Percentiles rank a stretch among this genome's conserved stretches.
Conservation (phyloP, 2,329 filamentous ascomycete species). For the Clonostachys byssicola region DNA sequence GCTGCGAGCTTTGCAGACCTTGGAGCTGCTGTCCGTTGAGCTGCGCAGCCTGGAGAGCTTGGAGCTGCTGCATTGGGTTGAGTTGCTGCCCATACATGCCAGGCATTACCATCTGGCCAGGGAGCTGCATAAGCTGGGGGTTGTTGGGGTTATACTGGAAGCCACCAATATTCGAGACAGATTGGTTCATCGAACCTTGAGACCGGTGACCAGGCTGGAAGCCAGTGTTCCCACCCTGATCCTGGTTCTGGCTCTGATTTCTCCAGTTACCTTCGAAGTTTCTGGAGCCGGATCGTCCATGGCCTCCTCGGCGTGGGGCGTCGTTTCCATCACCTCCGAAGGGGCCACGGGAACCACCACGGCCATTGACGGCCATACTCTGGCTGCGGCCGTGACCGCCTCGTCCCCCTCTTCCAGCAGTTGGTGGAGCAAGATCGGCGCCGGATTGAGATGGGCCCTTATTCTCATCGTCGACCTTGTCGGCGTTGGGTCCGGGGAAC, state of each 20-base stretch:
- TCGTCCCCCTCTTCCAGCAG: conserved; percentile 48
- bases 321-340: conserved; percentile 56
- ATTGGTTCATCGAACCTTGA: conserved; percentile 82
- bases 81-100: conserved; percentile 86
- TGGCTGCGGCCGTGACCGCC: conserved; percentile 75
- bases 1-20: conserved; percentile 65
- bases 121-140: conserved; percentile 81
- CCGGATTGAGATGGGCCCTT: conserved; percentile 21
- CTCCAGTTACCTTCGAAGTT: conserved; percentile 99
- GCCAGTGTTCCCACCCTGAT: conserved; percentile 58
- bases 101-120: conserved; percentile 81
- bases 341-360: conserved; percentile 65
- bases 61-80: conserved; percentile 87
- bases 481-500: conserved; percentile 71
- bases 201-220: conserved; percentile 93
- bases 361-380: conserved; percentile 78
- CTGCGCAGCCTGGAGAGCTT: conserved; percentile 86
- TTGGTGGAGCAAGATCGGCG: conserved; percentile 27
- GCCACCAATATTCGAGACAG: conserved; percentile 74
- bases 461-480: conserved; percentile 51
- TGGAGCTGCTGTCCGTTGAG: conserved; percentile 74
- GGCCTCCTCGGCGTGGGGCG: conserved; percentile 75
- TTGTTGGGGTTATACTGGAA: conserved; percentile 84
- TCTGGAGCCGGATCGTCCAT: conserved; percentile 77
- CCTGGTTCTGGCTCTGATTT: conserved; percentile 67